Base-by-base conservation (phyloP, 306 rosid species). In the Adenanthera pavonina region DNA sequence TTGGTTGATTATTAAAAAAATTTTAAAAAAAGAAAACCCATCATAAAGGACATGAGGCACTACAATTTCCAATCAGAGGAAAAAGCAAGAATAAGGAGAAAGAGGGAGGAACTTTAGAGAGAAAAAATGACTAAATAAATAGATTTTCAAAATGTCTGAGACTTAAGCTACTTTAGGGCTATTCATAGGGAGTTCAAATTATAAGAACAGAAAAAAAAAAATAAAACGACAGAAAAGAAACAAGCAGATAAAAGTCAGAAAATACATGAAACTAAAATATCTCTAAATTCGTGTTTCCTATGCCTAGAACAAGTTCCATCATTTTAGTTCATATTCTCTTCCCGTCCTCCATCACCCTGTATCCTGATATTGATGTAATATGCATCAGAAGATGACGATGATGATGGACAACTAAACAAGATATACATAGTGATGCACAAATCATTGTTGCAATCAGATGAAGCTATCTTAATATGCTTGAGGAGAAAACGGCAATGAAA, bases 401-500 rank as follows among this genome's bases (percentile, higher is more conserved):
- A 43, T n/a, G 68, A 73, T 13, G 41, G 67, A 74, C 49, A 77
- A 82, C 61, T 72, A 78, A 77, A 79, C 77, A 76, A 82, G 7
- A 61, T 16, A 74, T 71, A 85, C 66, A 83, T 84, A 72, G 85
- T 30, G 72, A 83, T 61, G 66, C 76, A 77, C 61, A 80, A 49
- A 73, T 78, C 68, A 71, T 61, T 84, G 74, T 49, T 53, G 61
- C 84, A 87, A 72, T 82, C 77, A 41, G 71, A 70, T 70, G 71
- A 69, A 79, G 75, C 82, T 41, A 53, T 46, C 38, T 70, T 59
- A 14, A 85, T 83, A 62, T 38, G 54, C 76, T 69, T 48, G 80
- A 82, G 69, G n/a, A 47, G 78, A 80, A 86, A 85, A 72, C 80
- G 86, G 87, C 86, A 84, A 65, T 81, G 78, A 86, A 85, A 95